Evolutionary conservation across 331 rosid species (phyloP).

Genomic region (Pyrus hybrid): DNA sequence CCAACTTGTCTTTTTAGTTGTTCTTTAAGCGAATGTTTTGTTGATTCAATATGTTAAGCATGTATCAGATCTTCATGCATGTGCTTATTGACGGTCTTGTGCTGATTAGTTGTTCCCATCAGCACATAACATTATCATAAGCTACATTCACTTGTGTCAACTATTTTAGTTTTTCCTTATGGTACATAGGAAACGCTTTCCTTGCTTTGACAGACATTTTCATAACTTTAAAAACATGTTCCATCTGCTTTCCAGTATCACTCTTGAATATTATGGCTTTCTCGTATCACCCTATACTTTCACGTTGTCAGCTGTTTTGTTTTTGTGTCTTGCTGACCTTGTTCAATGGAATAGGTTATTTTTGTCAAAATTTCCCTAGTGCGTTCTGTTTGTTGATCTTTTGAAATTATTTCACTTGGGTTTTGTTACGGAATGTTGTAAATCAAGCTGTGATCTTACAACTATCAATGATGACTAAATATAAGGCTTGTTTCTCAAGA

Average conservation of each 20-base stretch:
- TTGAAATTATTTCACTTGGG: neutral
- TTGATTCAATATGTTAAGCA: neutral
- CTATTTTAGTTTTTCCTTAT: neutral
- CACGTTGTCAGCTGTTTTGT: neutral
- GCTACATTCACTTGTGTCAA: neutral
- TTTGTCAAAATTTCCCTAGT: neutral
- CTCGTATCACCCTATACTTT: no score
- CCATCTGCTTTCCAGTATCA: no score
- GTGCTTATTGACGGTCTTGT: slow-evolving; percentile 11
- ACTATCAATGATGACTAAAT: neutral
- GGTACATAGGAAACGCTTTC: neutral
- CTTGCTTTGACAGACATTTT: neutral
- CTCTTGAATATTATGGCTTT: neutral
- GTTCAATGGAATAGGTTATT: neutral
- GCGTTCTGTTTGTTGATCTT: neutral
- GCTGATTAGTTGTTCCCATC: neutral
- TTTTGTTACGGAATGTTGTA: no score
- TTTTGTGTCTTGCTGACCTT: neutral
- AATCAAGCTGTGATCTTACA: neutral
- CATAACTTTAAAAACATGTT: neutral
- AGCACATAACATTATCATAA: neutral
- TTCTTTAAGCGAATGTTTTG: neutral
- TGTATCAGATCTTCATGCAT: neutral
- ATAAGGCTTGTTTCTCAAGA: slow-evolving; percentile 9
- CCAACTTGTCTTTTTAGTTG: neutral